Percentiles rank a stretch among this genome's conserved stretches.
These are phyloP conservation scores for Recurvomyces mirabilis DNA, from an alignment of 495 filamentous ascomycete genomes.

Conservation along the genomic window DNA sequence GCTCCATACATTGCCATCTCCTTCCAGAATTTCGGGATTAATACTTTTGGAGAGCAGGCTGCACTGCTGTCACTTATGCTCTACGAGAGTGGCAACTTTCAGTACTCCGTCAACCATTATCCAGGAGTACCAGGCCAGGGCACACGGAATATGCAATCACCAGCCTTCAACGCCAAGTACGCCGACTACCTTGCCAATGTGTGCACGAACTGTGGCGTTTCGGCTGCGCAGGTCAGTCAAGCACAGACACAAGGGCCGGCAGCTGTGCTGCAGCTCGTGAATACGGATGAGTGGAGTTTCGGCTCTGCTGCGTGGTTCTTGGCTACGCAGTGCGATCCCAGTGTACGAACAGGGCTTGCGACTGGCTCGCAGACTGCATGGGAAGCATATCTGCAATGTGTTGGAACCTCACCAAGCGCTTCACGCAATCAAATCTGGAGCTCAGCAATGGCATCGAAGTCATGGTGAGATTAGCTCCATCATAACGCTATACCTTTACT, in stretches of 20 bases:
- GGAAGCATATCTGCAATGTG: constrained; percentile 52
- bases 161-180: constrained; percentile 50
- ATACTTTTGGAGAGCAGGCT: constrained; percentile 24
- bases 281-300: constrained; percentile 53
- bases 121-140: constrained; percentile 57
- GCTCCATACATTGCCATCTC: constrained; percentile 44
- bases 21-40: constrained; percentile 47
- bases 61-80: constrained; percentile 29
- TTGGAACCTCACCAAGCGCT: too few species aligned
- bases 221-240: constrained; percentile 2
- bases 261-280: constrained; percentile 47
- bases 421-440: too few species aligned
- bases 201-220: constrained; percentile 14
- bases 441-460: too few species aligned
- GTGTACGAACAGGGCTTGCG: constrained; percentile 38
- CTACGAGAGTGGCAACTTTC: constrained; percentile 51
- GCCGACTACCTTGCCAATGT: constrained; percentile 29
- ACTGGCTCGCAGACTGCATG: constrained; percentile 45
- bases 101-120: constrained; percentile 27
- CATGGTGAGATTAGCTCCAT: too few species aligned
- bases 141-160: constrained; percentile 68
- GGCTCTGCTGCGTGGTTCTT: constrained; percentile 67
- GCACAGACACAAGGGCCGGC: constrained; percentile 30
- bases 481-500: too few species aligned
- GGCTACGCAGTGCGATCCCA: constrained; percentile 46